These are phyloP conservation scores for Sungouiozyma ichnusensis DNA, from an alignment of 805 yeast species.

Conservation along the genomic window DNA sequence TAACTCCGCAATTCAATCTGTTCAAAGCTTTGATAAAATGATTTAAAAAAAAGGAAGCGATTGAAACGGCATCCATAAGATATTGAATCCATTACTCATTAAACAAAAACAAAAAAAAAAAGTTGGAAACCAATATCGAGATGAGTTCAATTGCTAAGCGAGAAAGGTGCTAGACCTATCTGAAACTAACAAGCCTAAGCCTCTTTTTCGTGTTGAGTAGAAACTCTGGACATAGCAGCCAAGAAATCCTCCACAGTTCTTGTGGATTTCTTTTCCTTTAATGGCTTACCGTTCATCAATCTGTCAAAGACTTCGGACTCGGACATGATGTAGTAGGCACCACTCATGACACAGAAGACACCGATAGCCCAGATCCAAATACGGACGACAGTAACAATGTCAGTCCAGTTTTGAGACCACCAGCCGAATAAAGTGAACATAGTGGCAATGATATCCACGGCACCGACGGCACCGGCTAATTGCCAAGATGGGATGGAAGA, in stretches of 20 bases:
- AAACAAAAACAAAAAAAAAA: no score
- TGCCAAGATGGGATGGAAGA: conserved; percentile 94
- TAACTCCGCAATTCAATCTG: neutral
- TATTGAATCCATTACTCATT: neutral
- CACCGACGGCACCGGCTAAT: conserved; percentile 85
- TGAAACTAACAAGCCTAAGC: no score
- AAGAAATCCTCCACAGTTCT: conserved; percentile 78
- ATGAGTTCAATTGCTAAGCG: no score
- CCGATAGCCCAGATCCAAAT: conserved; percentile 94
- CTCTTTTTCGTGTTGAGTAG: conserved; percentile 81
- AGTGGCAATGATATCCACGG: conserved; percentile 85
- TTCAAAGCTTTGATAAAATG: neutral
- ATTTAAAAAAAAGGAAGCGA: neutral
- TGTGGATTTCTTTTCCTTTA: conserved; percentile 42
- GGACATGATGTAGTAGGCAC: conserved; percentile 91
- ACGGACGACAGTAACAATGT: conserved; percentile 89
- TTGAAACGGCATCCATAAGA: neutral
- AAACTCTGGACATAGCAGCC: conserved; percentile 80
- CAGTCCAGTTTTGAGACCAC: conserved; percentile 98
- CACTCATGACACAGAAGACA: conserved; percentile 92
- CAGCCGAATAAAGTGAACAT: conserved; percentile 90
- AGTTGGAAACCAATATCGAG: no score
- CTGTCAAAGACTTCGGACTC: conserved; percentile 70
- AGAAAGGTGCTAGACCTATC: no score
- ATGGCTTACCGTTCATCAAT: conserved; percentile 72